A percentile compares a stretch with the other conserved stretches of the same genome.
phyloP scores from a whole-genome alignment of 768 basidiomycete species.

The Hericium coralloides region DNA sequence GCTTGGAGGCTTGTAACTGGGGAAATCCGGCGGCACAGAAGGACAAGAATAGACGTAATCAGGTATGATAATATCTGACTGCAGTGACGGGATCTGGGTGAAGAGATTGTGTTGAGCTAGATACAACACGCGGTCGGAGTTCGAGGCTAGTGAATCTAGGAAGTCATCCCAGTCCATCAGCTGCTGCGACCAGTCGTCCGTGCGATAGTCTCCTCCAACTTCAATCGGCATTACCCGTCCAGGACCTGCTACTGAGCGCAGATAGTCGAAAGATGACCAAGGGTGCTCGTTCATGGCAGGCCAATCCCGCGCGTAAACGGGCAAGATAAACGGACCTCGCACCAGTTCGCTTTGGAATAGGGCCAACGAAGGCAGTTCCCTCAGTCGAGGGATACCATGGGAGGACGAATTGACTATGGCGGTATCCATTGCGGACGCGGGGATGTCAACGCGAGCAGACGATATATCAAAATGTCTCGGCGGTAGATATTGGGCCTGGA shows the following conservation, averaged over 20 bases:
- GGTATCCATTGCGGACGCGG: background rate
- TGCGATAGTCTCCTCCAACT: conserved; percentile 76
- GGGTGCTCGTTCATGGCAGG: conserved; percentile 62
- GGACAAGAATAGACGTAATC: conserved; percentile 79
- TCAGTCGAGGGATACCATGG: conserved; percentile 29
- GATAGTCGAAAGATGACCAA: conserved; percentile 67
- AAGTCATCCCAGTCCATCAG: conserved; percentile 77
- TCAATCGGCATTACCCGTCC: conserved; percentile 89
- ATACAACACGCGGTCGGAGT: conserved; percentile 39
- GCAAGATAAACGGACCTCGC: conserved; percentile 63
- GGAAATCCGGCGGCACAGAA: conserved; percentile 30
- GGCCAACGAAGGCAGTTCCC: conserved; percentile 46
- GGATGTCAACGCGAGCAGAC: background rate
- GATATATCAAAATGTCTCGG: background rate
- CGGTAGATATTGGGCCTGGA: conserved; percentile 39
- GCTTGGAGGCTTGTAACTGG: conserved; percentile 52
- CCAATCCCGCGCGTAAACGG: conserved; percentile 59
- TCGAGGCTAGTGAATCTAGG: conserved; percentile 34
- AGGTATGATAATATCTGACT: conserved; percentile 71
- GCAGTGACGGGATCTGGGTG: conserved; percentile 72
- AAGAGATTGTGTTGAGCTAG: conserved; percentile 89
- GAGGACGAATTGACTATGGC: conserved; percentile 7
- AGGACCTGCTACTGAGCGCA: conserved; percentile 61
- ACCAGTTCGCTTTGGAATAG: conserved; percentile 35
- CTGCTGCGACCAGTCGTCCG: conserved; percentile 71